These are phyloP conservation scores for Candida sanyaensis DNA, from an alignment of 1,139 yeast species.

Conservation along the genomic window DNA sequence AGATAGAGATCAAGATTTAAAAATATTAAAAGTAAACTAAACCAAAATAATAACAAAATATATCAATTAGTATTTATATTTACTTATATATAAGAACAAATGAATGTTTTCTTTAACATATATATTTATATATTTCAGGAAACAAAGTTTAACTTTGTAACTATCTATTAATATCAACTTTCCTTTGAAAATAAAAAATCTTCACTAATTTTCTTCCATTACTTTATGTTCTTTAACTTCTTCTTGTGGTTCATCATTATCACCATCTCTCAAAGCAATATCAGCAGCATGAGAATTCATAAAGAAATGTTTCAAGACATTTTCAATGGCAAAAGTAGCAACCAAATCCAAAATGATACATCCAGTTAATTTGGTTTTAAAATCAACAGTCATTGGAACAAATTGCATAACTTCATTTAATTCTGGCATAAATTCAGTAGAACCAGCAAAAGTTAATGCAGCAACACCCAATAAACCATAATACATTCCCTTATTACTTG, in stretches of 20 bases:
- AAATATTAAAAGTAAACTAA: slow-evolving; percentile 9
- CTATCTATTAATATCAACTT: slow-evolving; percentile 6
- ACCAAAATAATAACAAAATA: neutral
- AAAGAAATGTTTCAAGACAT: slow-evolving; percentile 75
- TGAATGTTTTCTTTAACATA: too few species aligned
- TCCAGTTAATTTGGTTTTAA: slow-evolving; percentile 75
- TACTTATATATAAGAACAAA: too few species aligned
- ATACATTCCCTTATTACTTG: slow-evolving; percentile 94
- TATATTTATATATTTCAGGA: too few species aligned
- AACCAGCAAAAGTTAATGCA: slow-evolving; percentile 82
- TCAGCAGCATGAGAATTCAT: slow-evolving; percentile 93
- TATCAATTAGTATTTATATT: neutral
- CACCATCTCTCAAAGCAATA: slow-evolving; percentile 61
- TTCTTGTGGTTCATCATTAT: slow-evolving; percentile 9
- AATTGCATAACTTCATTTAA: slow-evolving; percentile 87
- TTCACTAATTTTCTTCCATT: slow-evolving; percentile 2
- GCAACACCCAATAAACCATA: slow-evolving; percentile 93
- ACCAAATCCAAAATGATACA: slow-evolving; percentile 76
- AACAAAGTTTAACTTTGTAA: neutral
- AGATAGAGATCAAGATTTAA: slow-evolving; percentile 30
- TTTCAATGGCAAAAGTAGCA: slow-evolving; percentile 79
- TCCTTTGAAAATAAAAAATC: neutral
- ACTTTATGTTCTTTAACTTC: neutral
- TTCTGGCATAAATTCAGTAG: slow-evolving; percentile 95
- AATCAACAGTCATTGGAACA: slow-evolving; percentile 78